Evolutionary conservation across 148 eudicot species (phyloP), one percentile per base, ranked within the genome.

Genomic region (Rhododendron henanense): DNA sequence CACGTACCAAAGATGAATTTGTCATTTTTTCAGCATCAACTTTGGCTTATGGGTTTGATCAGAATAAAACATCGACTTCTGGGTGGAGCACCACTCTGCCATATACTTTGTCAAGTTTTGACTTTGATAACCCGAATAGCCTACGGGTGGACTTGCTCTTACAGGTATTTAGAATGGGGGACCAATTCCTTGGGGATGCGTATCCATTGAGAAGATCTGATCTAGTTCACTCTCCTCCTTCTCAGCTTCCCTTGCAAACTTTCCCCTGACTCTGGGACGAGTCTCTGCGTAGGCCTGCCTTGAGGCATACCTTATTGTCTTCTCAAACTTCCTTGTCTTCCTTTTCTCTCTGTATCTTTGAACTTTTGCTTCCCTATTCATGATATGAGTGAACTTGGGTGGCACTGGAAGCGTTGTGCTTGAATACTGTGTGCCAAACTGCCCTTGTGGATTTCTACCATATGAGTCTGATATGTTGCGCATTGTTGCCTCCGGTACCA

Each of bases 281-380:
- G 73, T 63, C 84, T 82, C 84, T 16, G 84, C 84, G 18, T 82
- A 82, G 31, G 84, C 84, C 84, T 82, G 59, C 69, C 84, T 82
- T 31, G 76, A 71, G 76, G 76, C 76, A 31, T 71, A 71, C 39
- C 76, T 31, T 31, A 71, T 71, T 71, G 35, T 71, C 76, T 71
- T 71, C 76, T 71, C 76, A 71, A 28, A 71, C 35, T 31, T 71
- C 76, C 76, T 71, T 14, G 6, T 25, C 76, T 31, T 31, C 76
- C 76, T 71, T 31, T 71, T 71, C 76, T 71, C 76, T 31, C 69
- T 59, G 84, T 82, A 82, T 82, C 84, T 82, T 59, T 51, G 73
- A 19, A 82, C 84, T 59, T 63, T 48, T 2, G 84, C 84, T 82
- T 82, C 84, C 73, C 84, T 59, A 63, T 63, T 61, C 74, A 16